phyloP scores from a whole-genome alignment of 768 basidiomycete species.

The Hypholoma fasciculare region DNA sequence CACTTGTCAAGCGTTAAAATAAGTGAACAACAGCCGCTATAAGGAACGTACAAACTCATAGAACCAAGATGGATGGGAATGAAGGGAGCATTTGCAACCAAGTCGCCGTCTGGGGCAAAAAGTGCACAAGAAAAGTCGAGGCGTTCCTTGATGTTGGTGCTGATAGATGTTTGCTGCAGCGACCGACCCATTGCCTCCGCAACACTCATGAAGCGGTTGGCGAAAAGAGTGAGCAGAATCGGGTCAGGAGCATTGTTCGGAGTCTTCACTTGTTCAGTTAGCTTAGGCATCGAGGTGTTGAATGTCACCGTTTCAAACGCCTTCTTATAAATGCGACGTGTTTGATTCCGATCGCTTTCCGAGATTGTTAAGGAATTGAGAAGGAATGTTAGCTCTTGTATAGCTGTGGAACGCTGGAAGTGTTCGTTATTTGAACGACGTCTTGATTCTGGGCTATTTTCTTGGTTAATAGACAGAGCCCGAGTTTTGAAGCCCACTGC shows the following conservation, averaged over 20 bases:
- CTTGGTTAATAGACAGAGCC: no score
- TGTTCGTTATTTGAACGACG: no score
- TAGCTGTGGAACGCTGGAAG: no score
- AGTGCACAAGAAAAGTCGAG: slow-evolving; percentile 95
- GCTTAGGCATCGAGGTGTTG: slow-evolving; percentile 15
- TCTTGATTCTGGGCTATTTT: no score
- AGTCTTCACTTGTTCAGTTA: slow-evolving; percentile 9
- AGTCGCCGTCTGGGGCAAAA: slow-evolving; percentile 91
- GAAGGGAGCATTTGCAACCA: slow-evolving; percentile 93
- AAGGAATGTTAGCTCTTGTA: neutral
- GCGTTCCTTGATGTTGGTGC: slow-evolving; percentile 95
- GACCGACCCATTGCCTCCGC: slow-evolving; percentile 95
- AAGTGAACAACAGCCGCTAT: slow-evolving; percentile 1
- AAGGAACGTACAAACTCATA: slow-evolving; percentile 79
- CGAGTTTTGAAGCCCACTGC: no score
- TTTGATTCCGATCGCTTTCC: slow-evolving; percentile 16
- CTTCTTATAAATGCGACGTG: slow-evolving; percentile 1
- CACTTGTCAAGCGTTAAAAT: slow-evolving; percentile 39
- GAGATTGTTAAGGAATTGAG: neutral
- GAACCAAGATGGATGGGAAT: slow-evolving; percentile 87
- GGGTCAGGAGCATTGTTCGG: slow-evolving; percentile 66
- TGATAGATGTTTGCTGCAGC: slow-evolving; percentile 87
- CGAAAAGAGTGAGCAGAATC: slow-evolving; percentile 87
- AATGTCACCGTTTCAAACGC: neutral
- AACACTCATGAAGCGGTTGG: slow-evolving; percentile 97